Evolutionary conservation across 2,329 filamentous ascomycete species (phyloP), one percentile per base, ranked within the genome.

Genomic region (Trichophyton verrucosum): DNA sequence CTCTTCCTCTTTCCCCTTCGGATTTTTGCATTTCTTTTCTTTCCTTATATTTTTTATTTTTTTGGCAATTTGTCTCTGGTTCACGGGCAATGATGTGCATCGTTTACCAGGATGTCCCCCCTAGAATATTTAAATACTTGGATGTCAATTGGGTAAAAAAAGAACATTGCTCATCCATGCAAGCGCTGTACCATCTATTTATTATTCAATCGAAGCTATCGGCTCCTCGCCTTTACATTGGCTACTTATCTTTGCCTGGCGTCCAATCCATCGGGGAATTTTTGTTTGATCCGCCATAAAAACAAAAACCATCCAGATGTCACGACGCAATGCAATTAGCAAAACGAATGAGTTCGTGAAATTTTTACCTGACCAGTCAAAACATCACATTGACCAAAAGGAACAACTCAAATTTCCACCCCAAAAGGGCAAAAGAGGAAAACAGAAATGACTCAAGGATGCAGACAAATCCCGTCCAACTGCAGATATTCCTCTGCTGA

Each of bases 251-350:
- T 44, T 44, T 44, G 33, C 27, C 13, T 30, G 49, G 49, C 13
- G 49, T 33, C 49, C 49, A 53, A 33, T 27, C 49, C 49, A 53
- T 53, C 49, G 49, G 49, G 49, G 49, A 30, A 30, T 53, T 53
- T 53, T 38, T 38, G 13, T 13, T 33, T 53, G 49, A 53, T 53
- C 27, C 49, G 8, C 49, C 22, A 11, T 33, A 22, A 47, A 47
- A 47, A 8, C 17, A 47, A 53, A 15, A 15, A 22, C 11, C 33
- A 38, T 6, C 13, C 27, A 6, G 40, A 44, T 44, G 40, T 44
- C 40, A n/a, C 40, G 9, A 38, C 9, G 33, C 33, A 38, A 38
- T 13, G 33, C 33, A 38, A 13, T 13, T 38, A 38, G 33, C 33
- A 38, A 38, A 13, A 13, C 33, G 33, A 38, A 38, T 13, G 11